These are phyloP conservation scores for Podospora bellae-mahoneyi DNA, from an alignment of 495 filamentous ascomycete genomes.

Conservation along the genomic window DNA sequence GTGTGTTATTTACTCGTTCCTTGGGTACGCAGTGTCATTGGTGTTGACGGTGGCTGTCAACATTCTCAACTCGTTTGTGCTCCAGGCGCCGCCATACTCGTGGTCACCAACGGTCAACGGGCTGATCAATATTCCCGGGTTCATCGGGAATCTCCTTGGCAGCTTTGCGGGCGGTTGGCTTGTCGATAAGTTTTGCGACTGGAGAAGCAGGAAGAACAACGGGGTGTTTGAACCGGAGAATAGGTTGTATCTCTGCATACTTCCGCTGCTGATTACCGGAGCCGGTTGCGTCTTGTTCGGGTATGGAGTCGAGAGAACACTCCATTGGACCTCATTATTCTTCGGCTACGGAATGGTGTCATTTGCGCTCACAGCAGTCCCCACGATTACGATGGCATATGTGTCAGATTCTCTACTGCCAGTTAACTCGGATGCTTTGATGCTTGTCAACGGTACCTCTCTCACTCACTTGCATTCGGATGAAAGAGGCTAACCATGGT, in stretches of 20 bases:
- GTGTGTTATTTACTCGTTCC: conserved; percentile 41
- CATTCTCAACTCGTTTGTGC: conserved; percentile 63
- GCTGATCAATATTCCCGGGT: conserved; percentile 49
- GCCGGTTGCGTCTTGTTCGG: conserved; percentile 41
- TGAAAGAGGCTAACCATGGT: conserved; percentile 2
- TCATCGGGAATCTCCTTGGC: conserved; percentile 47
- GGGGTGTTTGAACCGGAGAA: conserved; percentile 55
- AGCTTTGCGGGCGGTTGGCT: conserved; percentile 42
- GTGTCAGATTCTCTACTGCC: conserved; percentile 35
- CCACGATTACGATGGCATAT: conserved; percentile 36
- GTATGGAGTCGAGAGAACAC: conserved; percentile 30
- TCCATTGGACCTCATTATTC: conserved; percentile 35
- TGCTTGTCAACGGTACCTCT: conserved; percentile 37
- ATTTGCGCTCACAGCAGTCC: conserved; percentile 34
- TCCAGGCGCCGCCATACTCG: conserved; percentile 62
- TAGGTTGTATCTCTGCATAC: conserved; percentile 48
- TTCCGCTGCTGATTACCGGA: conserved; percentile 38
- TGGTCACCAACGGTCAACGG: conserved; percentile 57
- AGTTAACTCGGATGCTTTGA: conserved; percentile 35
- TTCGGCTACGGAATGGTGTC: conserved; percentile 36
- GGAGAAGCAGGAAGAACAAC: conserved; percentile 45
- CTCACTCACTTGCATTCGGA: too few species aligned
- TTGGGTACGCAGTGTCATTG: conserved; percentile 43
- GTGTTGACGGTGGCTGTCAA: conserved; percentile 59
- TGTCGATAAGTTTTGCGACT: conserved; percentile 47